Conservation (phyloP, 2,329 filamentous ascomycete genomes). For the Microdochium bolleyi region DNA sequence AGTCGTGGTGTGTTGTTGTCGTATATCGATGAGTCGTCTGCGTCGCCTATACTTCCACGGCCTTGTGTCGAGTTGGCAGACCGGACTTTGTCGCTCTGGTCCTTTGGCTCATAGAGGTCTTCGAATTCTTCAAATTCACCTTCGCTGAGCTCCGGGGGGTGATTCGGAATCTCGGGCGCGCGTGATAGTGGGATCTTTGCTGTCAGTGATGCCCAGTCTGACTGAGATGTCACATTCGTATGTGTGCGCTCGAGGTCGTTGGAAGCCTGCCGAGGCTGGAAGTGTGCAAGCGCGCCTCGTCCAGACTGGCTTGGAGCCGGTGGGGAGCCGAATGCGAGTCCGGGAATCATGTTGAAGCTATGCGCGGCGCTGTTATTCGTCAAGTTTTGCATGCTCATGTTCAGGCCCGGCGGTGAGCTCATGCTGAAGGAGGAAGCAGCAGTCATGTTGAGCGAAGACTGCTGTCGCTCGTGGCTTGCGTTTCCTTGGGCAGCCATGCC, state of each 20-base stretch:
- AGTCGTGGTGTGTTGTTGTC: constrained; percentile 13
- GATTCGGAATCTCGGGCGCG: constrained; percentile 16
- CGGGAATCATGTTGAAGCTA: constrained; percentile 13
- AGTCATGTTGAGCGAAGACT: background rate
- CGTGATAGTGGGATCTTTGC: background rate
- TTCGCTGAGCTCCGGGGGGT: constrained; percentile 75
- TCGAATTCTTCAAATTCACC: constrained; percentile 32
- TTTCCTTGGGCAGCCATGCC: background rate
- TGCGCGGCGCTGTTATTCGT: background rate
- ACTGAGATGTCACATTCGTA: background rate
- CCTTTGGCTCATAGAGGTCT: constrained; percentile 42
- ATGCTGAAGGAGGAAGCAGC: background rate
- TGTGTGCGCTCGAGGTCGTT: background rate
- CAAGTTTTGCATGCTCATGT: background rate
- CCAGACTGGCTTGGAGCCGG: background rate
- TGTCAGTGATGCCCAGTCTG: background rate
- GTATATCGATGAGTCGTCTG: constrained; percentile 23
- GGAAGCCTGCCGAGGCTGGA: constrained; percentile 8
- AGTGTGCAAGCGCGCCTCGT: constrained; percentile 1
- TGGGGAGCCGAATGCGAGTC: constrained; percentile 10
- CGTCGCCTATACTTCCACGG: constrained; percentile 16
- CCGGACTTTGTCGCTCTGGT: constrained; percentile 2
- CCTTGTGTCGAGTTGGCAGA: constrained; percentile 4
- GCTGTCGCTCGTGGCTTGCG: background rate
- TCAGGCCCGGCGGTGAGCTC: background rate